Percentiles rank a stretch among this genome's conserved stretches.
Conservation (phyloP, 73 alveolate genomes). For the Loxodes magnus region DNA sequence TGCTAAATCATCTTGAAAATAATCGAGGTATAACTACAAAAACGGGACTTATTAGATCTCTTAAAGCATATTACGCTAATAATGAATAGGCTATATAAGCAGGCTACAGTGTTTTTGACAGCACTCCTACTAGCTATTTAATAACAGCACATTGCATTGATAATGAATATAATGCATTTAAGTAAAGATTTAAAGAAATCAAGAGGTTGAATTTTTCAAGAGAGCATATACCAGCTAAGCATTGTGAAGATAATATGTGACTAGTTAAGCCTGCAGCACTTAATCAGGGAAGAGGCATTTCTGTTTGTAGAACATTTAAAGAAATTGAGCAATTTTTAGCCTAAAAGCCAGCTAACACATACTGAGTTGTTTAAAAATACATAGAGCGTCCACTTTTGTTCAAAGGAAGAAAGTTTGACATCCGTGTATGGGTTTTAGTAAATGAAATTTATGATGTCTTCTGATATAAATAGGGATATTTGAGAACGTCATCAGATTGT, state of each 20-base stretch:
- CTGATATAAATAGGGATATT: constrained; percentile 63
- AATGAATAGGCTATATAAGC: constrained; percentile 33
- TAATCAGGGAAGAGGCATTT: constrained; percentile 86
- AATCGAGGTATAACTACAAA: constrained; percentile 36
- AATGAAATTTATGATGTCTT: constrained; percentile 46
- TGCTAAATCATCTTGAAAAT: constrained; percentile 42
- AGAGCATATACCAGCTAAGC: constrained; percentile 53
- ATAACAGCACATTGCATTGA: constrained; percentile 25
- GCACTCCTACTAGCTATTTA: constrained; percentile 47
- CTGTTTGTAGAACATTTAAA: constrained; percentile 59
- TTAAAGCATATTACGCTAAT: constrained; percentile 26
- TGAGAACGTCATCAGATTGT: constrained; percentile 60
- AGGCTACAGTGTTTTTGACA: constrained; percentile 40
- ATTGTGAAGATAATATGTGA: constrained; percentile 80
- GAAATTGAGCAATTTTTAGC: constrained; percentile 45
- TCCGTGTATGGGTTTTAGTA: constrained; percentile 78
- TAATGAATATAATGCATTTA: constrained; percentile 16
- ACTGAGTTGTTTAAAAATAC: constrained; percentile 78
- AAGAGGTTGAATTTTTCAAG: constrained; percentile 25
- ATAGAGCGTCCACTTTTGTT: constrained; percentile 76
- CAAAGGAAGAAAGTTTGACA: constrained; percentile 81
- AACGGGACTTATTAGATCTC: constrained; percentile 41
- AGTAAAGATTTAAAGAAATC: constrained; percentile 27
- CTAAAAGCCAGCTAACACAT: constrained; percentile 22
- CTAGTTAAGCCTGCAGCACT: constrained; percentile 76